phyloP scores from a whole-genome alignment of 345 rosid species.

The Trapa incisa region DNA sequence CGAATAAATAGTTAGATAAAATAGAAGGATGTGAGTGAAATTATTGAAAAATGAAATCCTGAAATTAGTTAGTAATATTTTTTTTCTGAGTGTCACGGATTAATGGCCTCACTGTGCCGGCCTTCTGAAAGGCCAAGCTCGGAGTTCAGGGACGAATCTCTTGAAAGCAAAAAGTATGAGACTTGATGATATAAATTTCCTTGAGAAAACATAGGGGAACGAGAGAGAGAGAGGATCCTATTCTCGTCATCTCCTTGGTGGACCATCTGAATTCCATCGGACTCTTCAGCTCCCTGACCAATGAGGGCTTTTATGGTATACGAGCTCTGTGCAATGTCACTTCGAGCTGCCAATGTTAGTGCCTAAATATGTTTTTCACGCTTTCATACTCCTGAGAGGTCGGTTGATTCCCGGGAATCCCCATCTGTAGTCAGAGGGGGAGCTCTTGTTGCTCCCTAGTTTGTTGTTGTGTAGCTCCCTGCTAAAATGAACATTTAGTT shows the following conservation, averaged over 20 bases:
- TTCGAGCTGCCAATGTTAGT: not conserved
- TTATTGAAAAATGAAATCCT: too few species aligned
- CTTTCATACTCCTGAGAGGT: not conserved
- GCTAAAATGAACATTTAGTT: not conserved
- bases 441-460: not conserved
- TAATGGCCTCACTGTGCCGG: too few species aligned
- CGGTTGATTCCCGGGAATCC: not conserved
- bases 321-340: not conserved
- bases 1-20: too few species aligned
- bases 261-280: not conserved
- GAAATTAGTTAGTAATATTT: too few species aligned
- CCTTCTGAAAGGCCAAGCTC: too few species aligned
- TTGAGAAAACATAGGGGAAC: not conserved
- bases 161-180: not conserved
- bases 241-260: not conserved
- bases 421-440: too few species aligned
- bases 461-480: not conserved
- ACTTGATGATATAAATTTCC: not conserved
- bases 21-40: too few species aligned
- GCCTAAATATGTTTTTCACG: not conserved
- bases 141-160: not conserved
- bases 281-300: too few species aligned
- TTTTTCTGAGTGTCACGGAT: too few species aligned
- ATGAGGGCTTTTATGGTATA: too few species aligned
- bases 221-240: not conserved